phyloP scores from a whole-genome alignment of 257 asterid species.

The Galeopsis tetrahit region DNA sequence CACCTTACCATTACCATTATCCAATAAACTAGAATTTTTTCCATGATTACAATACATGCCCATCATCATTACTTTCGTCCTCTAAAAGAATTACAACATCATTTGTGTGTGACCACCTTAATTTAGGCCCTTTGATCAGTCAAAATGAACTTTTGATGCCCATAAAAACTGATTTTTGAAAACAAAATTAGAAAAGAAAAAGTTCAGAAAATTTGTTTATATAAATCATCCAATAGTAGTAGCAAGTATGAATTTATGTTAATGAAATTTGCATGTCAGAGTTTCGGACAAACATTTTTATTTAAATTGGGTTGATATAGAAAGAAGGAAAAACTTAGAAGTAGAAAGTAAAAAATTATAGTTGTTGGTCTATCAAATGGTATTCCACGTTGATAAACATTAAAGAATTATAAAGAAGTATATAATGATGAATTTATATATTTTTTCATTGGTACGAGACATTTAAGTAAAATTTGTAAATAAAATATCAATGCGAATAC shows the following conservation, averaged over 20 bases:
- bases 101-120: constrained; percentile 31
- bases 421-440: too few relatives aligned
- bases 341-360: background rate
- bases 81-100: constrained; percentile 19
- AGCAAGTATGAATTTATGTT: background rate
- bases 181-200: background rate
- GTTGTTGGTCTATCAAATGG: too few relatives aligned
- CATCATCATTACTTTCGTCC: constrained; percentile 34
- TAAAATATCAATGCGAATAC: too few relatives aligned
- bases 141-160: constrained; percentile 7
- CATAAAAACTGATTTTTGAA: background rate
- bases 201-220: background rate
- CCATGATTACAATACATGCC: constrained; percentile 16
- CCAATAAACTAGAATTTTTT: constrained; percentile 27
- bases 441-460: too few relatives aligned
- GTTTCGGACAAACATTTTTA: background rate
- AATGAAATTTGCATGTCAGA: too few relatives aligned
- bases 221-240: background rate
- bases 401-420: too few relatives aligned
- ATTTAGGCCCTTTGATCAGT: constrained; percentile 15
- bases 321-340: background rate
- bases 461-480: too few relatives aligned
- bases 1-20: constrained; percentile 43
- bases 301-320: background rate
- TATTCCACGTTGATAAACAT: too few relatives aligned